Percentiles rank a stretch among this genome's conserved stretches.
phyloP scores from a whole-genome alignment of 73 alveolate species.

The Breviolum minutum region DNA sequence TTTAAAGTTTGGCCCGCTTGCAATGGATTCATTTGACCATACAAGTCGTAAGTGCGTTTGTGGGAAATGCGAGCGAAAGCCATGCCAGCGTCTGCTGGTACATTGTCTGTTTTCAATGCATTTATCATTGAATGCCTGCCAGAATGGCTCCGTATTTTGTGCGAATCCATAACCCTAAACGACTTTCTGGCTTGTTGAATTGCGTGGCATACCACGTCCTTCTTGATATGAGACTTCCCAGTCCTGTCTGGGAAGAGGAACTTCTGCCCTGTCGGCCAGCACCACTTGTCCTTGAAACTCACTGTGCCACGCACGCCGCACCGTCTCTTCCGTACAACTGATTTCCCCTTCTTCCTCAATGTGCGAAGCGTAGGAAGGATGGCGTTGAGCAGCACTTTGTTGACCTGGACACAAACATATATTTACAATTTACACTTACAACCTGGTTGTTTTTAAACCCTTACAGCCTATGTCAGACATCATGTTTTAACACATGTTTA shows the following conservation, averaged over 20 bases:
- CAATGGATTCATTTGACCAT: neutral
- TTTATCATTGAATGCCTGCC: neutral
- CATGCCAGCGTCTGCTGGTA: slow-evolving; percentile 14
- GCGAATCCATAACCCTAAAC: neutral
- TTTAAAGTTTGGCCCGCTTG: slow-evolving; percentile 8
- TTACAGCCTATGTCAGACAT: neutral
- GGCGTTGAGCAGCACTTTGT: neutral
- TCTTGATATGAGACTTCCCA: neutral
- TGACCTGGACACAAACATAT: neutral
- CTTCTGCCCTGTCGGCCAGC: slow-evolving; percentile 3
- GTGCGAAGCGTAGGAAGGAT: neutral
- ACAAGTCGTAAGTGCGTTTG: neutral
- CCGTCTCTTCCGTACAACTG: neutral
- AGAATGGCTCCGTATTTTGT: neutral
- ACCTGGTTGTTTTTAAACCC: neutral
- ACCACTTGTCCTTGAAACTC: neutral
- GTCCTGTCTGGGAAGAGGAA: slow-evolving; percentile 19
- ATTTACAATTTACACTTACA: neutral
- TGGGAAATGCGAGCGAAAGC: neutral
- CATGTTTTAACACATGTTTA: neutral
- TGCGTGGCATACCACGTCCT: slow-evolving; percentile 17
- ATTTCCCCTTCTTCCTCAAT: neutral
- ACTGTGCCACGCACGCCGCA: neutral
- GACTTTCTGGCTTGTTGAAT: neutral
- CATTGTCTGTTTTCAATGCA: neutral